Base-by-base conservation (phyloP, 2,329 filamentous ascomycete genomes). In the Talaromyces verruculosus region DNA sequence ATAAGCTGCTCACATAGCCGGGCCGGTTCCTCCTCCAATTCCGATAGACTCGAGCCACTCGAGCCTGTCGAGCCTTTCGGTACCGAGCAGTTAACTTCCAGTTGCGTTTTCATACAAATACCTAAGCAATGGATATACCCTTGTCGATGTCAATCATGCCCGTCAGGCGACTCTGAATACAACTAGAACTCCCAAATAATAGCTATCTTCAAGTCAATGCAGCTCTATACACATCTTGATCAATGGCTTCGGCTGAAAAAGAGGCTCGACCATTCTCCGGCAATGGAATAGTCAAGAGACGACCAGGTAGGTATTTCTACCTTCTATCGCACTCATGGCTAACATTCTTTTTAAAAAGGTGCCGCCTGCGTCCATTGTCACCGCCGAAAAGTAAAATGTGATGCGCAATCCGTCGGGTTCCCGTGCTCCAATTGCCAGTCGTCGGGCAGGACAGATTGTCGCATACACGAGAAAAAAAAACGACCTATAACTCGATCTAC, bases 401-500 rank as follows among this genome's bases (percentile, higher is more conserved):
- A 84, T 72, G 79, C 84, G 53, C 77, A 82, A 64, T 69, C 76
- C 22, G 80, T 81, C 37, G 83, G 83, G 15, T 69, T 79, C 0
- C 83, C 83, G 0, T 84, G 83, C 69, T 80, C 82, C 62, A 84
- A 83, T 68, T 84, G 83, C 66, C 75, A 75, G 39, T 74, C 76
- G 28, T 79, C 81, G 39, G 75, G 78, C 19, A 78, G 78, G 63
- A 58, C 72, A 15, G 79, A 80, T 63, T 84, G 83, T 65, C 78
- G 74, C 37, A 79, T 84, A 33, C 83, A 84, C 67, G 81, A 84
- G 70, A 84, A 84, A 72, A 83, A 81, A 70, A 82, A 83, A 68
- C 80, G 79, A 3, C 75, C 81, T 47, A 75, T 79, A 39, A 75
- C 77, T 51, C 79, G 74, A 53, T 80, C 75, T 61, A 73, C 77